phyloP scores from a whole-genome alignment of 208 protist genomes.

The Strigomonas culicis region DNA sequence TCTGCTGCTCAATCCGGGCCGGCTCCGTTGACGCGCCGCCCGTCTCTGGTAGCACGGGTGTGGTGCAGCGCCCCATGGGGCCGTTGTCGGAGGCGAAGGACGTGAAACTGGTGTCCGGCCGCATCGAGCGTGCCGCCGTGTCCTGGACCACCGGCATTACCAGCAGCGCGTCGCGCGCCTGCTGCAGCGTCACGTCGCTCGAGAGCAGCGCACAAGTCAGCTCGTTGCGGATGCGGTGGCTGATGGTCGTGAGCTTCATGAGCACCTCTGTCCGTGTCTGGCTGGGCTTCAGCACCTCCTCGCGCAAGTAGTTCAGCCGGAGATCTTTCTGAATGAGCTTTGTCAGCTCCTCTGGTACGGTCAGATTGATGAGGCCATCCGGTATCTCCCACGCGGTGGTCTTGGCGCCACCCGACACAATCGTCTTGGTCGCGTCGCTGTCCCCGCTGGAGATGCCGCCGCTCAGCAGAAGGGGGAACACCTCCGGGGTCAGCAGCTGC shows the following conservation, averaged over 20 bases:
- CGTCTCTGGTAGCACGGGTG: neutral
- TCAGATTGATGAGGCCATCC: slow-evolving; percentile 34
- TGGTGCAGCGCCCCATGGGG: neutral
- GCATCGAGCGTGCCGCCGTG: neutral
- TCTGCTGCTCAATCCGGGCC: slow-evolving; percentile 41
- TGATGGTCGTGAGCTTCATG: slow-evolving; percentile 28
- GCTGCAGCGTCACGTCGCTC: slow-evolving; percentile 35
- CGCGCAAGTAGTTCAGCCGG: slow-evolving; percentile 37
- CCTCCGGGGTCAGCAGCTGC: slow-evolving; percentile 34
- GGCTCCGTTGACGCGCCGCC: slow-evolving; percentile 12
- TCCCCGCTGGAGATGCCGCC: slow-evolving; percentile 16
- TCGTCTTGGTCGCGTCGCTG: neutral
- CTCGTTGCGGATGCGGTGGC: slow-evolving; percentile 66
- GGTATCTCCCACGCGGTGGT: slow-evolving; percentile 22
- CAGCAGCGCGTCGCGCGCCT: slow-evolving; percentile 55
- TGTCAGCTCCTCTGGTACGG: slow-evolving; percentile 37
- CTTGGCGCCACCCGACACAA: neutral
- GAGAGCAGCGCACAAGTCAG: slow-evolving; percentile 48
- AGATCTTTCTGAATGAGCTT: slow-evolving; percentile 44
- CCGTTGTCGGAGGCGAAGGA: slow-evolving; percentile 1
- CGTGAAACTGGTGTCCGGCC: slow-evolving; percentile 1
- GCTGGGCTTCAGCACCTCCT: slow-evolving; percentile 22
- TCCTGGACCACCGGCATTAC: slow-evolving; percentile 21
- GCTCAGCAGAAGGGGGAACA: slow-evolving; percentile 37
- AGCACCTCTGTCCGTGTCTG: slow-evolving; percentile 19